phyloP scores from a whole-genome alignment of 139 green algal species.

The Chlamydomonas asymmetrica region DNA sequence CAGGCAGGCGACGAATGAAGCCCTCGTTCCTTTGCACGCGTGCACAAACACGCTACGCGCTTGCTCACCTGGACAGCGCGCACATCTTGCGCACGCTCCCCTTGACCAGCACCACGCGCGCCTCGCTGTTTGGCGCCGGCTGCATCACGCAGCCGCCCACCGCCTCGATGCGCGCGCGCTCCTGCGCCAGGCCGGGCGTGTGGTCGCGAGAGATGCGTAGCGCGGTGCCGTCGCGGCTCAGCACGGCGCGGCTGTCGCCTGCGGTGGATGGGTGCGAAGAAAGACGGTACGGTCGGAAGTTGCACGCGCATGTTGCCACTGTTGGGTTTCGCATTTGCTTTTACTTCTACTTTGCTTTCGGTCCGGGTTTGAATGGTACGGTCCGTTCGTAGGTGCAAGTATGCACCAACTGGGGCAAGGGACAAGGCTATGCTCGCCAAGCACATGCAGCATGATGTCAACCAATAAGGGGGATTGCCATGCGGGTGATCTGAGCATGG shows the following conservation, averaged over 20 bases:
- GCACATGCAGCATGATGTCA: too few species aligned
- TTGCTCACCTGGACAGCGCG: constrained; percentile 34
- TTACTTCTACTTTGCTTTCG: too few species aligned
- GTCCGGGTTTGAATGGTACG: too few species aligned
- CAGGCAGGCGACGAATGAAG: too few species aligned
- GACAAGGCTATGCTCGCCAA: too few species aligned
- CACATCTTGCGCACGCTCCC: constrained; percentile 34
- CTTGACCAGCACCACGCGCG: constrained; percentile 27
- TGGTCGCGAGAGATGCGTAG: constrained; percentile 66
- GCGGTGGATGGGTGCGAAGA: constrained; percentile 22
- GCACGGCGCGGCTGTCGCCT: constrained; percentile 64
- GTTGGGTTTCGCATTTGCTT: too few species aligned
- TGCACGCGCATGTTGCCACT: too few species aligned
- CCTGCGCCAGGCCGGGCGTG: constrained; percentile 63
- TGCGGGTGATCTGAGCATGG: too few species aligned
- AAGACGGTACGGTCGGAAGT: background rate
- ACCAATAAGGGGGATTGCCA: too few species aligned
- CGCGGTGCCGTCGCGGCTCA: constrained; percentile 45
- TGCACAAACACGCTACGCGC: background rate
- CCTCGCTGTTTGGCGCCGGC: constrained; percentile 28
- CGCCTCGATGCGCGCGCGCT: constrained; percentile 55
- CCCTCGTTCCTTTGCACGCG: too few species aligned
- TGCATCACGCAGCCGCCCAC: constrained; percentile 50
- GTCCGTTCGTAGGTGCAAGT: too few species aligned
- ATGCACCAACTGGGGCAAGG: too few species aligned